phyloP scores from a whole-genome alignment of 208 protist species.

The Phytomonas sp. region DNA sequence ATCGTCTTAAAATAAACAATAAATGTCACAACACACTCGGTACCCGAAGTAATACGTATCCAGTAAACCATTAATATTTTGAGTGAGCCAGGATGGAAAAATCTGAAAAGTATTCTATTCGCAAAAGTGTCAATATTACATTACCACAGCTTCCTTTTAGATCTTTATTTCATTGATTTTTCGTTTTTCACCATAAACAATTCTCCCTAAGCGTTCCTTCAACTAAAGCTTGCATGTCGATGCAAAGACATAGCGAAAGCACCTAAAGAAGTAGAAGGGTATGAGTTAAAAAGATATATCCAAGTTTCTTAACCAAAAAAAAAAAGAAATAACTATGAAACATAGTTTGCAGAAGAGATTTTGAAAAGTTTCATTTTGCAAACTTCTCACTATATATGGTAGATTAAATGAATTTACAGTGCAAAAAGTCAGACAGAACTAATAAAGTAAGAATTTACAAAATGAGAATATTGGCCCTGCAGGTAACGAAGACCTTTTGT shows the following conservation, averaged over 20 bases:
- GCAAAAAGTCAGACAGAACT: background rate
- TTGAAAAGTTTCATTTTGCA: conserved; percentile 1
- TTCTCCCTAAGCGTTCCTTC: background rate
- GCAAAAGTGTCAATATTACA: background rate
- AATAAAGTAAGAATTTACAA: background rate
- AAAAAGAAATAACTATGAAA: conserved; percentile 10
- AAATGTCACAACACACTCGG: background rate
- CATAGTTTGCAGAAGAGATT: conserved; percentile 1
- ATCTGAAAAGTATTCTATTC: background rate
- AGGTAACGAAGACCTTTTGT: conserved; percentile 1
- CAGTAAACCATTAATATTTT: background rate
- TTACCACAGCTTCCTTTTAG: background rate
- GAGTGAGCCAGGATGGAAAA: background rate
- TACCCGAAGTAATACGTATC: background rate
- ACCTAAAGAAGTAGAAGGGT: background rate
- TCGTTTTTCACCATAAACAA: background rate
- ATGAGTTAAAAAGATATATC: conserved; percentile 5
- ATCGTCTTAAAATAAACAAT: background rate
- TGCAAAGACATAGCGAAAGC: background rate
- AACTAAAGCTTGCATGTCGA: background rate
- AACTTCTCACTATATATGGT: conserved; percentile 6
- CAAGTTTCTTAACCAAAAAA: background rate
- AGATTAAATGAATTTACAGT: conserved; percentile 7
- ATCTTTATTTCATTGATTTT: background rate
- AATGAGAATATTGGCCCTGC: background rate